phyloP scores from a whole-genome alignment of 176 grass and related monocot genomes.

The Pharus latifolius region DNA sequence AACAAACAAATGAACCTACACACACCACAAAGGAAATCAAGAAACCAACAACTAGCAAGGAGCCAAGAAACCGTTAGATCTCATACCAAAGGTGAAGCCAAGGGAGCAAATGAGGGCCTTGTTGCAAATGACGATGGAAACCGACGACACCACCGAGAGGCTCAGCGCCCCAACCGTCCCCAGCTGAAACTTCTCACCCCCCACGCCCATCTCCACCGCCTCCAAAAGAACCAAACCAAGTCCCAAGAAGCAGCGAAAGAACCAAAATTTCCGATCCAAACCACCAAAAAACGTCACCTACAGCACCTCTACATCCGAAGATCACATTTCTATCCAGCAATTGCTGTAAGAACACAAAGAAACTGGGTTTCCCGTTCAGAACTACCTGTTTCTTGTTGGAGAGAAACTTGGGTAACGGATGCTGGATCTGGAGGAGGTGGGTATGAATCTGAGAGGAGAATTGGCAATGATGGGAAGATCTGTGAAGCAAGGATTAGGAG shows the following conservation, averaged over 20 bases:
- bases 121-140: slow-evolving; percentile 98
- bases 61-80: slow-evolving; percentile 40
- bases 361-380: neutral
- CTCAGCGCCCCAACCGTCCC: slow-evolving; percentile 87
- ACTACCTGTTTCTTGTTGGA: neutral
- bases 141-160: slow-evolving; percentile 92
- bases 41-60: neutral
- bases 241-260: neutral
- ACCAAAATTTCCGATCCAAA: slow-evolving; percentile 11
- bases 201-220: slow-evolving; percentile 57
- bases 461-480: slow-evolving; percentile 31
- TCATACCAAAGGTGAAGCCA: slow-evolving; percentile 89
- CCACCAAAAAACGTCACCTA: neutral
- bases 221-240: neutral
- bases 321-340: slow-evolving; percentile 30
- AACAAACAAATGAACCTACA: neutral
- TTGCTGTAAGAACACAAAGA: neutral
- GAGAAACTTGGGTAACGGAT: neutral
- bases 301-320: slow-evolving; percentile 32
- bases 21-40: neutral
- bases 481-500: too few relatives aligned
- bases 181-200: slow-evolving; percentile 77
- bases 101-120: slow-evolving; percentile 96
- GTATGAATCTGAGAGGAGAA: slow-evolving; percentile 14
- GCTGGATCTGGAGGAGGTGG: slow-evolving; percentile 22